phyloP scores from a whole-genome alignment of 371 early-diverging fungal genomes.

The Mucor irregularis region DNA sequence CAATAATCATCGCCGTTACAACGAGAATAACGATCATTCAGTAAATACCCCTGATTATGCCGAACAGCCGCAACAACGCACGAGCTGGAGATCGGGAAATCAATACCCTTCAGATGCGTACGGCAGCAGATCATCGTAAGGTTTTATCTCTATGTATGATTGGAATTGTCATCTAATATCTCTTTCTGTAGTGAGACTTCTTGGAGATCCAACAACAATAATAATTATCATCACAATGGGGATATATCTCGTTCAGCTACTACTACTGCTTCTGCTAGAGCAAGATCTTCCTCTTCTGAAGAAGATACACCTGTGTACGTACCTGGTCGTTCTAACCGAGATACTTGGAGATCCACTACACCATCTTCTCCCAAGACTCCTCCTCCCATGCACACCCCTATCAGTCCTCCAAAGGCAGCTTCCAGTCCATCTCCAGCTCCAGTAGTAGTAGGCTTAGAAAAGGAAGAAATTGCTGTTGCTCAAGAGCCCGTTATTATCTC shows the following conservation, averaged over 20 bases:
- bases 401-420: no score
- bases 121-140: not conserved
- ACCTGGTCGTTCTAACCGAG: not conserved
- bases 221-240: not conserved
- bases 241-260: not conserved
- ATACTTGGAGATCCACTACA: not conserved
- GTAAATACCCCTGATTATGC: no score
- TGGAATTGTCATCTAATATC: no score
- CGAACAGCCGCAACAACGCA: not conserved
- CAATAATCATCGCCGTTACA: not conserved
- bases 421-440: not conserved
- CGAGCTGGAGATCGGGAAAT: not conserved
- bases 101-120: not conserved
- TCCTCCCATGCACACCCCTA: no score
- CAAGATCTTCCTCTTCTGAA: no score
- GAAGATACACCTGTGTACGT: not conserved
- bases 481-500: no score
- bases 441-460: not conserved
- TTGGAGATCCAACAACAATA: constrained; percentile 7
- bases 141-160: no score
- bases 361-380: not conserved
- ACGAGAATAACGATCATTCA: not conserved
- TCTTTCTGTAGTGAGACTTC: not conserved
- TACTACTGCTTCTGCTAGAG: no score
- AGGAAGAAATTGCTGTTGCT: not conserved